Evolutionary conservation across 2,329 filamentous ascomycete genomes (phyloP).

Genomic region (Talaromyces sp.): DNA sequence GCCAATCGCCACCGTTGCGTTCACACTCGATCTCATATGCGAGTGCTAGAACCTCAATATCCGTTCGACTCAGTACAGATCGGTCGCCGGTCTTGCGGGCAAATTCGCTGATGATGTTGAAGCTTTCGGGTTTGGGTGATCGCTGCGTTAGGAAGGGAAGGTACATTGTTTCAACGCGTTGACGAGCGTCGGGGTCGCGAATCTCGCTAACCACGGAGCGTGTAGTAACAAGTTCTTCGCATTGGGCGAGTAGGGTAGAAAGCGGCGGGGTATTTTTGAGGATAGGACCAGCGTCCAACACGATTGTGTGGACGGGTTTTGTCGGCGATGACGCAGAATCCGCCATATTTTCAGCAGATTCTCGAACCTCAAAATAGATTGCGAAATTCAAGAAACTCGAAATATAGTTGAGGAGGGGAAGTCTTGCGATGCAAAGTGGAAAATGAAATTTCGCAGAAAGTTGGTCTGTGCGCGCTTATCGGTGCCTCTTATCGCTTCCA

Average conservation of each 20-base stretch:
- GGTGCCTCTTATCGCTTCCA: constrained; percentile 40
- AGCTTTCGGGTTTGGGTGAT: constrained; percentile 72
- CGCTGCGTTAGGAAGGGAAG: constrained; percentile 81
- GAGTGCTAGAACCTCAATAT: constrained; percentile 86
- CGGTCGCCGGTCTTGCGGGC: constrained; percentile 87
- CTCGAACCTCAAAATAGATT: neutral
- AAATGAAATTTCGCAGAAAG: constrained; percentile 33
- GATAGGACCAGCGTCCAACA: constrained; percentile 89
- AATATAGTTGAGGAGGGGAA: constrained; percentile 11
- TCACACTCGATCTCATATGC: constrained; percentile 95
- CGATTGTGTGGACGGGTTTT: constrained; percentile 78
- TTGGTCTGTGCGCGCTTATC: constrained; percentile 45
- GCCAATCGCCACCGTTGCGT: constrained; percentile 85
- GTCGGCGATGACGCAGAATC: constrained; percentile 22
- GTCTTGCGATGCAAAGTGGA: constrained; percentile 8
- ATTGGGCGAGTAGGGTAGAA: constrained; percentile 76
- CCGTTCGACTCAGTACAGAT: constrained; percentile 81
- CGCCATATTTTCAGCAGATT: constrained; percentile 16
- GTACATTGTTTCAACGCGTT: constrained; percentile 80
- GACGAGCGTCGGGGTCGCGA: constrained; percentile 76
- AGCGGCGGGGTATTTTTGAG: constrained; percentile 90
- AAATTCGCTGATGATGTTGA: constrained; percentile 81
- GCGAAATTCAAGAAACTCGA: constrained; percentile 1
- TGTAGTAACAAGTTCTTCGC: constrained; percentile 78
- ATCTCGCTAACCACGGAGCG: constrained; percentile 88